Evolutionary conservation across 108 stramenopile genomes (phyloP).

Genomic region (Pseudonitzschia multiseries): DNA sequence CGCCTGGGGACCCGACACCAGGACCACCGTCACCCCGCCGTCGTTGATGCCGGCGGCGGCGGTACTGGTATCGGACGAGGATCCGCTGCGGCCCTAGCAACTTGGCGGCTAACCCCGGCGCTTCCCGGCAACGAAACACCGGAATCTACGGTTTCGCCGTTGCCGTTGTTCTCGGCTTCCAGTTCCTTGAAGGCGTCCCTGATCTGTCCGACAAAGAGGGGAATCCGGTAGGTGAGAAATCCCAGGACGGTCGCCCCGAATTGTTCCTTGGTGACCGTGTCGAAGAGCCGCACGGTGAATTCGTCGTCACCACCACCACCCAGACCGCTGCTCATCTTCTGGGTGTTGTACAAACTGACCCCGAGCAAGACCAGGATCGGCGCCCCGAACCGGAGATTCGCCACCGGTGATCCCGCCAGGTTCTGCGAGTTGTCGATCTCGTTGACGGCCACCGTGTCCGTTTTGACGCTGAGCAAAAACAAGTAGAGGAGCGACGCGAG

Average conservation of each 20-base stretch:
- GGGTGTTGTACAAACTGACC: slow-evolving; percentile 60
- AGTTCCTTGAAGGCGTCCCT: slow-evolving; percentile 49
- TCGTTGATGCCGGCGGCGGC: slow-evolving; percentile 7
- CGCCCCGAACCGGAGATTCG: slow-evolving; percentile 71
- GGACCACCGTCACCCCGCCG: slow-evolving; percentile 45
- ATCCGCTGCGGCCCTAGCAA: slow-evolving; percentile 29
- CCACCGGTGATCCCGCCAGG: slow-evolving; percentile 54
- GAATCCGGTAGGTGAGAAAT: slow-evolving; percentile 83
- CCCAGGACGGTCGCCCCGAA: slow-evolving; percentile 78
- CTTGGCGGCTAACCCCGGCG: slow-evolving; percentile 51
- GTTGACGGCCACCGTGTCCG: slow-evolving; percentile 58
- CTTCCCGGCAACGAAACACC: slow-evolving; percentile 53
- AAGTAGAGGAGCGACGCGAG: slow-evolving; percentile 69
- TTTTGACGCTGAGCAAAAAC: slow-evolving; percentile 73
- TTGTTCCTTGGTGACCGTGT: slow-evolving; percentile 65
- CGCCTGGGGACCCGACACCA: slow-evolving; percentile 79
- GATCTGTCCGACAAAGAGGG: slow-evolving; percentile 71
- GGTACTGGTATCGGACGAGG: background rate
- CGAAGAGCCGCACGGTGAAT: slow-evolving; percentile 32
- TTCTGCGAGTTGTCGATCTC: slow-evolving; percentile 2
- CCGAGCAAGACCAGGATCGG: slow-evolving; percentile 67
- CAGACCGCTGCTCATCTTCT: slow-evolving; percentile 48
- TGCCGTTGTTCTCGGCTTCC: background rate
- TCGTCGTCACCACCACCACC: slow-evolving; percentile 6
- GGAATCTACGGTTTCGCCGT: background rate